Percentiles rank a stretch among this genome's conserved stretches.
Evolutionary conservation across 805 yeast species (phyloP).

Genomic region (Candida vaughaniae): DNA sequence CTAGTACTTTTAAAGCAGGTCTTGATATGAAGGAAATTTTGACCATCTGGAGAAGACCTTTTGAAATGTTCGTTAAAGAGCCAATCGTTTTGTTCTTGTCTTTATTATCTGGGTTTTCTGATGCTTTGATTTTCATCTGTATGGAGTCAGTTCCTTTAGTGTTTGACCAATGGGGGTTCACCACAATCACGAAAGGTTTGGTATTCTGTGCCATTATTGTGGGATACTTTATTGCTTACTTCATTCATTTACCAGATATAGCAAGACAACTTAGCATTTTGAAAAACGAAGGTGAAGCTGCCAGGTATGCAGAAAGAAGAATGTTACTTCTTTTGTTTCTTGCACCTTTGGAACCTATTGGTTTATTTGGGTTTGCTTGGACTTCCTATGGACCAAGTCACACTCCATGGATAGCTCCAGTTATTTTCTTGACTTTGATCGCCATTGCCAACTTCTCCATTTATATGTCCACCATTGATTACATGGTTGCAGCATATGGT

Average conservation of each 20-base stretch:
- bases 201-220: conserved; percentile 32
- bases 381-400: conserved; percentile 37
- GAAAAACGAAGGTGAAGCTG: conserved; percentile 22
- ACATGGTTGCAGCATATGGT: conserved; percentile 43
- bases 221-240: conserved; percentile 36
- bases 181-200: conserved; percentile 25
- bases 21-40: conserved; percentile 24
- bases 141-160: conserved; percentile 36
- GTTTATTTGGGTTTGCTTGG: conserved; percentile 43
- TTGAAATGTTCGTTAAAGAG: conserved; percentile 36
- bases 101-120: conserved; percentile 39
- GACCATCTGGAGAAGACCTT: conserved; percentile 37
- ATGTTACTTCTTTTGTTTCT: conserved; percentile 33
- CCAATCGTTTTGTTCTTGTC: conserved; percentile 40
- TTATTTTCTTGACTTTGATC: conserved; percentile 34
- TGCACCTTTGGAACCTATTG: conserved; percentile 39
- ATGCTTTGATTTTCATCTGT: conserved; percentile 40
- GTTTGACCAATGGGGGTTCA: conserved; percentile 35
- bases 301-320: conserved; percentile 27
- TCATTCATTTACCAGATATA: conserved; percentile 32
- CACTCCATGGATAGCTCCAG: conserved; percentile 42
- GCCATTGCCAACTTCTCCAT: conserved; percentile 42
- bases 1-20: conserved; percentile 24
- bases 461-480: conserved; percentile 45
- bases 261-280: conserved; percentile 26